Conservation (phyloP, 2,329 filamentous ascomycete species). For the Dothideomycetidae sp. region DNA sequence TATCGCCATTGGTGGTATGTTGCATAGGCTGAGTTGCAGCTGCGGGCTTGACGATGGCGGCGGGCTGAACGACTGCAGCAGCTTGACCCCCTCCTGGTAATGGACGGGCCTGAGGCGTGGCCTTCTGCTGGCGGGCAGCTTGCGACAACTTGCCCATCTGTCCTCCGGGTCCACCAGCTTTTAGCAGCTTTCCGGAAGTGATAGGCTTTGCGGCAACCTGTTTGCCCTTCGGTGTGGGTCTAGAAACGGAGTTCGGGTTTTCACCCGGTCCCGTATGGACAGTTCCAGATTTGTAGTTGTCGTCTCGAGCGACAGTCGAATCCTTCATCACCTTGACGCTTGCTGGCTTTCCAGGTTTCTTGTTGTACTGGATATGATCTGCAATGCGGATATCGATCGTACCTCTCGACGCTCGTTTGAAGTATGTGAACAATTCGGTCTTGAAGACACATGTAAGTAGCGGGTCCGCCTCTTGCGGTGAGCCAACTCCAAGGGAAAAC, state of each 20-base stretch:
- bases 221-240: slow-evolving; percentile 74
- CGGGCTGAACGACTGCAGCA: slow-evolving; percentile 19
- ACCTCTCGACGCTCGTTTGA: slow-evolving; percentile 65
- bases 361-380: slow-evolving; percentile 86
- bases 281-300: slow-evolving; percentile 86
- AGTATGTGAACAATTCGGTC: slow-evolving; percentile 91
- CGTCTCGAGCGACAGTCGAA: slow-evolving; percentile 52
- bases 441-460: slow-evolving; percentile 87
- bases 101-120: slow-evolving; percentile 33
- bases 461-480: slow-evolving; percentile 83
- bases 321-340: slow-evolving; percentile 85
- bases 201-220: slow-evolving; percentile 79
- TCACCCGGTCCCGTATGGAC: slow-evolving; percentile 81
- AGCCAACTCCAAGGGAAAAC: slow-evolving; percentile 87
- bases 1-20: slow-evolving; percentile 27
- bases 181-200: slow-evolving; percentile 82
- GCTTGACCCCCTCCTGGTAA: slow-evolving; percentile 20
- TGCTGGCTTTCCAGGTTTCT: slow-evolving; percentile 89
- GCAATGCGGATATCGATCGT: slow-evolving; percentile 69
- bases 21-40: too few species aligned
- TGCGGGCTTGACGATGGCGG: slow-evolving; percentile 27
- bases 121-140: slow-evolving; percentile 30
- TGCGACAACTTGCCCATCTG: slow-evolving; percentile 59
- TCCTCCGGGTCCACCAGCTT: slow-evolving; percentile 72
- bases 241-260: slow-evolving; percentile 65